Conservation (phyloP, 140 eudicot species). For the Bidens hawaiensis region DNA sequence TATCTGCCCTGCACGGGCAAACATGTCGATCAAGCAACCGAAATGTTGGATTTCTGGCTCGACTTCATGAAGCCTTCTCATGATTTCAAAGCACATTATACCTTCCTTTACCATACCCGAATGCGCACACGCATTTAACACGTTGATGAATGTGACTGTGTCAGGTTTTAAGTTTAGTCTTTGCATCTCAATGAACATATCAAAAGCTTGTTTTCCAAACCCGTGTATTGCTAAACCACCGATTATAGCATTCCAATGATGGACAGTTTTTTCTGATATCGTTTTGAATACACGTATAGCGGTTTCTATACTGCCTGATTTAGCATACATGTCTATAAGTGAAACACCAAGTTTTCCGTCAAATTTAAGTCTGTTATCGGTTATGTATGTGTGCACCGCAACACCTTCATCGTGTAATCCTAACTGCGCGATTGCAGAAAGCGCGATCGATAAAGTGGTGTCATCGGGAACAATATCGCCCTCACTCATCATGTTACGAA, state of each 20-base stretch:
- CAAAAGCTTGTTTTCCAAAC: constrained; percentile 55
- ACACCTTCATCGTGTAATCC: constrained; percentile 56
- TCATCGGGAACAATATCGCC: constrained; percentile 43
- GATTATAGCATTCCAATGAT: constrained; percentile 83
- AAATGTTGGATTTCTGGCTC: constrained; percentile 68
- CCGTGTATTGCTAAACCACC: constrained; percentile 80
- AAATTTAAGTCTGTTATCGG: constrained; percentile 26
- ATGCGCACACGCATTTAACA: constrained; percentile 71
- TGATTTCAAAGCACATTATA: constrained; percentile 54
- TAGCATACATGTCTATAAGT: constrained; percentile 73
- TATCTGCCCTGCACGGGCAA: constrained; percentile 53
- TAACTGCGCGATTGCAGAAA: constrained; percentile 54
- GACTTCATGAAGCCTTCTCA: constrained; percentile 47
- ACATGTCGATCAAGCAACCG: constrained; percentile 76
- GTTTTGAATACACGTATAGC: constrained; percentile 48
- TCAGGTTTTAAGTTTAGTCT: constrained; percentile 45
- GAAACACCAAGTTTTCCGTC: constrained; percentile 71
- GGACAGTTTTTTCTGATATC: constrained; percentile 36
- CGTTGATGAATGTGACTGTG: constrained; percentile 57
- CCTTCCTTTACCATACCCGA: constrained; percentile 74
- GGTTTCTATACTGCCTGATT: constrained; percentile 57
- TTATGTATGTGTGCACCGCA: constrained; percentile 39
- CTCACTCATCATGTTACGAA: constrained; percentile 33
- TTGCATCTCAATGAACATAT: constrained; percentile 51
- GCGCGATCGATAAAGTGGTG: constrained; percentile 54